phyloP scores from a whole-genome alignment of 345 rosid species.

The Litchi chinensis region DNA sequence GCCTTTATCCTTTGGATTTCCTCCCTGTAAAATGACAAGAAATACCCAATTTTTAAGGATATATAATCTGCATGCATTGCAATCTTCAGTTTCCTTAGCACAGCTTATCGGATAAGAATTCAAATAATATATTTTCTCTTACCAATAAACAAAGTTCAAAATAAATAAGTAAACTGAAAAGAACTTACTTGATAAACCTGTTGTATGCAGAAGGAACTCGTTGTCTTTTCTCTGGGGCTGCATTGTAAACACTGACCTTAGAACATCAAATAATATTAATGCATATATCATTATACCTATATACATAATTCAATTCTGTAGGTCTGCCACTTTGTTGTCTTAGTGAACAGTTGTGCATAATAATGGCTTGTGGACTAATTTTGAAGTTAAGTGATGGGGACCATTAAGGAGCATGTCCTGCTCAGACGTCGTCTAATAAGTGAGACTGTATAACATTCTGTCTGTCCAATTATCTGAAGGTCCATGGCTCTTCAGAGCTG shows the following conservation, averaged over 20 bases:
- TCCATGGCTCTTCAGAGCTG: background rate
- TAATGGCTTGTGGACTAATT: background rate
- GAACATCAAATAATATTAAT: background rate
- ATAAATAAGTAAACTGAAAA: background rate
- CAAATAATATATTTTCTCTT: no score
- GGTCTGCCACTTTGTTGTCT: background rate
- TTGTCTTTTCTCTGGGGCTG: conserved; percentile 98
- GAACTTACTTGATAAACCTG: conserved; percentile 88
- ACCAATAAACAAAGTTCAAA: background rate
- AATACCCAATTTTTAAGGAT: background rate
- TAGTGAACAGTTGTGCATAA: background rate
- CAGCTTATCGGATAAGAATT: no score
- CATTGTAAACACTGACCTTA: conserved; percentile 14
- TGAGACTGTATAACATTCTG: conserved; percentile 15
- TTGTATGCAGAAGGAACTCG: conserved; percentile 99
- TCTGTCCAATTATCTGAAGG: background rate
- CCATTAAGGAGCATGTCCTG: conserved; percentile 1
- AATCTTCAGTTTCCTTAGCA: background rate
- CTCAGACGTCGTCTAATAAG: conserved; percentile 5
- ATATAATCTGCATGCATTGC: background rate
- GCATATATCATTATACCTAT: background rate
- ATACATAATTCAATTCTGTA: background rate
- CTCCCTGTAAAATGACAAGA: conserved; percentile 51
- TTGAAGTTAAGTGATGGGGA: background rate
- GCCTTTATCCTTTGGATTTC: conserved; percentile 98